Percentiles rank a stretch among this genome's conserved stretches.
phyloP scores from a whole-genome alignment of 2,329 filamentous ascomycete genomes.

The Verticillium nonalfalfae region DNA sequence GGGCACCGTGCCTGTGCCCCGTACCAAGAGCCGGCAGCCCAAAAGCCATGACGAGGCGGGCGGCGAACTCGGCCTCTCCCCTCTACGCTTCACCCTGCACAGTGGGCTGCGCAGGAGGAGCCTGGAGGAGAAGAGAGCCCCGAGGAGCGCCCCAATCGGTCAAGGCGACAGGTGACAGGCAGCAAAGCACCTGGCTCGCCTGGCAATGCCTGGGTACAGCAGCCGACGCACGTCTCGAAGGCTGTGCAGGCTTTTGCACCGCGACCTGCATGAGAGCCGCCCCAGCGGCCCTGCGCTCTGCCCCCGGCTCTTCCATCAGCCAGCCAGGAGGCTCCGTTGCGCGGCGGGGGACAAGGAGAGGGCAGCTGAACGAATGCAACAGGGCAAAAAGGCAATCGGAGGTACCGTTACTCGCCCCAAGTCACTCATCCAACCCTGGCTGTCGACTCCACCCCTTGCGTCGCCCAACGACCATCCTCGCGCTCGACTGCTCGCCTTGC shows the following conservation, averaged over 20 bases:
- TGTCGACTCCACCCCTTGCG: background rate
- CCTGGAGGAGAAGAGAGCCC: background rate
- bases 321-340: too few relatives aligned
- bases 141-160: background rate
- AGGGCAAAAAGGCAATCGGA: background rate
- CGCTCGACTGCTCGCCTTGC: background rate
- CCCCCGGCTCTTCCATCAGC: too few relatives aligned
- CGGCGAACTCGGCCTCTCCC: background rate
- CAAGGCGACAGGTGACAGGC: background rate
- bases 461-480: background rate
- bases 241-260: background rate
- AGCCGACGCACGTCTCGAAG: background rate
- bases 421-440: background rate
- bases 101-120: background rate
- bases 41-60: background rate
- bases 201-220: too few relatives aligned
- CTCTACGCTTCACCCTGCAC: background rate
- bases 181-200: background rate
- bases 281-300: background rate
- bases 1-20: background rate
- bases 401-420: background rate
- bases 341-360: background rate
- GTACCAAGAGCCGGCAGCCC: background rate
- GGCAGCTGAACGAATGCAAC: background rate
- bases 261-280: background rate